phyloP scores from a whole-genome alignment of 768 basidiomycete species.

The Pisolithus marmoratus region DNA sequence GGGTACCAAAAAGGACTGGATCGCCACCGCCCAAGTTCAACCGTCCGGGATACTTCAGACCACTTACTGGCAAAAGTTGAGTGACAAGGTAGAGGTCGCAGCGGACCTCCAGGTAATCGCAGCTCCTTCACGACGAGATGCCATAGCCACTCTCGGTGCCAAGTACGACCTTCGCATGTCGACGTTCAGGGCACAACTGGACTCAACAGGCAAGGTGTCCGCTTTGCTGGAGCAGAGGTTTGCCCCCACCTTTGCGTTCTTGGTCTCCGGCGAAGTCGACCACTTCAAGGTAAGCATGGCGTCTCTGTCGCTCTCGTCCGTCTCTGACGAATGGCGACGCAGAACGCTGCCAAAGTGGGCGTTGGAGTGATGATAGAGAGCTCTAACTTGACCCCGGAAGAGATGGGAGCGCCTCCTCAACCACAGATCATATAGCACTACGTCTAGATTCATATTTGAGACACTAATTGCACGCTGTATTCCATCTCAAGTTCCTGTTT shows the following conservation, averaged over 20 bases:
- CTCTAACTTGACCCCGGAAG: slow-evolving; percentile 72
- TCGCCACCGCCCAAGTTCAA: slow-evolving; percentile 88
- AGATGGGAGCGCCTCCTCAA: slow-evolving; percentile 64
- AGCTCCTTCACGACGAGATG: slow-evolving; percentile 77
- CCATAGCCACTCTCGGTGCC: slow-evolving; percentile 88
- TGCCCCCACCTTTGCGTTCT: slow-evolving; percentile 90
- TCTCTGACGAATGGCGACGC: slow-evolving; percentile 1
- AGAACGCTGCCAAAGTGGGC: slow-evolving; percentile 93
- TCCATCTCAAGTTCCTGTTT: slow-evolving; percentile 7
- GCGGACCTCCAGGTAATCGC: slow-evolving; percentile 86
- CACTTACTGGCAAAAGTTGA: slow-evolving; percentile 95
- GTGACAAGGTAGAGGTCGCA: slow-evolving; percentile 95
- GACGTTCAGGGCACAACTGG: slow-evolving; percentile 91
- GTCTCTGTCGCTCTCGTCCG: not conserved
- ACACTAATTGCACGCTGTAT: slow-evolving; percentile 13
- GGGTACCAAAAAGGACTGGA: slow-evolving; percentile 71
- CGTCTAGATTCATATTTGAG: slow-evolving; percentile 23
- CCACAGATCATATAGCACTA: slow-evolving; percentile 31
- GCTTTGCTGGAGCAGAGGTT: slow-evolving; percentile 94
- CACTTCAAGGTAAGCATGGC: slow-evolving; percentile 79
- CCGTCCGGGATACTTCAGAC: slow-evolving; percentile 78
- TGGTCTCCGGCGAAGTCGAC: slow-evolving; percentile 95
- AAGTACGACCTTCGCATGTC: slow-evolving; percentile 95
- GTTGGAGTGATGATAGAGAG: slow-evolving; percentile 98
- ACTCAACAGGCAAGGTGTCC: slow-evolving; percentile 92